These are phyloP conservation scores for Schoenoplectus tabernaemontani DNA, from an alignment of 202 grass and related monocot species.

Conservation along the genomic window DNA sequence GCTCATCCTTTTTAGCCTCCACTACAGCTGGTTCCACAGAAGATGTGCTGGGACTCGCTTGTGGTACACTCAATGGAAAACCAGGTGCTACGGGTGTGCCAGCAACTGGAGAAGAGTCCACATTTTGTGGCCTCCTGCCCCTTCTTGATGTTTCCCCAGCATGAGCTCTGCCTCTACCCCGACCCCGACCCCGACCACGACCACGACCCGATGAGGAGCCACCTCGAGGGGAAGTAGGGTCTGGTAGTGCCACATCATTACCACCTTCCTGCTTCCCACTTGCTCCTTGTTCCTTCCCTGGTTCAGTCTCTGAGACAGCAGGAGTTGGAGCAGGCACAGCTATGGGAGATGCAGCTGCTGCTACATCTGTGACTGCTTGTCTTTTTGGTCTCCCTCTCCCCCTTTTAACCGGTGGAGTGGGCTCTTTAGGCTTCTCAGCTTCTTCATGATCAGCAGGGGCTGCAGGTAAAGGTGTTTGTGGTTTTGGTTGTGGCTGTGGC, in stretches of 20 bases:
- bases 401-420: constrained; percentile 67
- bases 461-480: neutral
- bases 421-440: constrained; percentile 20
- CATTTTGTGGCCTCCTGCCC: constrained; percentile 14
- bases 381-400: constrained; percentile 91
- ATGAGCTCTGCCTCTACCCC: constrained; percentile 34
- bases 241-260: constrained; percentile 27
- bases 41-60: neutral
- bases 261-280: constrained; percentile 30
- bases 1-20: constrained; percentile 12
- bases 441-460: neutral
- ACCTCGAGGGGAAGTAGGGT: constrained; percentile 31
- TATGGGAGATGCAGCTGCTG: constrained; percentile 5
- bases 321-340: constrained; percentile 23
- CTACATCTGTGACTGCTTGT: constrained; percentile 25
- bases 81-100: neutral
- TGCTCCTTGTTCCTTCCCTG: constrained; percentile 19
- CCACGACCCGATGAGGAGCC: constrained; percentile 30
- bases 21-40: neutral
- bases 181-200: constrained; percentile 21
- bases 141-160: constrained; percentile 25
- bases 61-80: neutral
- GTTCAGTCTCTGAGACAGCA: constrained; percentile 32
- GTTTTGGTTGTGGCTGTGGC: neutral
- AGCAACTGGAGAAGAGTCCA: constrained; percentile 5